Percentiles rank a stretch among this genome's conserved stretches.
These are phyloP conservation scores for Colletotrichum trifolii DNA, from an alignment of 2,329 filamentous ascomycete genomes.

Conservation along the genomic window DNA sequence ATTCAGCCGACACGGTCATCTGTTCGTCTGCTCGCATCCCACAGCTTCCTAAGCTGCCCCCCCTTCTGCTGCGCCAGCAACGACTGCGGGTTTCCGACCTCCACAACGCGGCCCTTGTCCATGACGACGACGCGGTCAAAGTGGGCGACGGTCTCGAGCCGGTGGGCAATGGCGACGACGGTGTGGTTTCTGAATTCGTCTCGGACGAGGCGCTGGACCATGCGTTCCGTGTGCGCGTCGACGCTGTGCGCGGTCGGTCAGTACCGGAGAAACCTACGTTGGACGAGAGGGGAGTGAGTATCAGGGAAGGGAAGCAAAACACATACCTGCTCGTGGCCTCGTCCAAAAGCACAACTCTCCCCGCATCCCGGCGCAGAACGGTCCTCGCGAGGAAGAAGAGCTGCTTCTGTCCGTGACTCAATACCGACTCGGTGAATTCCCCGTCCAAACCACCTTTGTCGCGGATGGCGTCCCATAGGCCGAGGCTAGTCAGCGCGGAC, in stretches of 20 bases:
- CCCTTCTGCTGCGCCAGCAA: slow-evolving; percentile 15
- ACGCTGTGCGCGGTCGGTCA: slow-evolving; percentile 39
- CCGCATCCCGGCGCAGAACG: slow-evolving; percentile 45
- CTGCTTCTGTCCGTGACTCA: slow-evolving; percentile 49
- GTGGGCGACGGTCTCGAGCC: slow-evolving; percentile 57
- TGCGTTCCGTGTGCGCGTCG: slow-evolving; percentile 47
- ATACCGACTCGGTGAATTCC: slow-evolving; percentile 42
- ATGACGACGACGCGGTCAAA: slow-evolving; percentile 36
- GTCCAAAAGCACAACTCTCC: slow-evolving; percentile 57
- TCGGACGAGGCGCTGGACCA: slow-evolving; percentile 46
- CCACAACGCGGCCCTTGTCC: slow-evolving; percentile 34
- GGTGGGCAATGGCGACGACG: slow-evolving; percentile 58
- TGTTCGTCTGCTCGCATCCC: slow-evolving; percentile 17
- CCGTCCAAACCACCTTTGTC: slow-evolving; percentile 26
- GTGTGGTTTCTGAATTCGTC: slow-evolving; percentile 58
- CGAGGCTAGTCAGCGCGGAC: slow-evolving; percentile 16
- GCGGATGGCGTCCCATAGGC: slow-evolving; percentile 42
- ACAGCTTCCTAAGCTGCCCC: slow-evolving; percentile 27
- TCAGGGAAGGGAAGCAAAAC: background rate
- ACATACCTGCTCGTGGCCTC: slow-evolving; percentile 49
- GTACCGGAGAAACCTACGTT: background rate
- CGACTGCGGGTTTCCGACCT: slow-evolving; percentile 26
- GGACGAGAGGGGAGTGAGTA: background rate
- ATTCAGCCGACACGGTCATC: background rate
- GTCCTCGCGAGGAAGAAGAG: slow-evolving; percentile 47